phyloP scores from a whole-genome alignment of 2,329 filamentous ascomycete genomes.

The Cordyceps javanica region DNA sequence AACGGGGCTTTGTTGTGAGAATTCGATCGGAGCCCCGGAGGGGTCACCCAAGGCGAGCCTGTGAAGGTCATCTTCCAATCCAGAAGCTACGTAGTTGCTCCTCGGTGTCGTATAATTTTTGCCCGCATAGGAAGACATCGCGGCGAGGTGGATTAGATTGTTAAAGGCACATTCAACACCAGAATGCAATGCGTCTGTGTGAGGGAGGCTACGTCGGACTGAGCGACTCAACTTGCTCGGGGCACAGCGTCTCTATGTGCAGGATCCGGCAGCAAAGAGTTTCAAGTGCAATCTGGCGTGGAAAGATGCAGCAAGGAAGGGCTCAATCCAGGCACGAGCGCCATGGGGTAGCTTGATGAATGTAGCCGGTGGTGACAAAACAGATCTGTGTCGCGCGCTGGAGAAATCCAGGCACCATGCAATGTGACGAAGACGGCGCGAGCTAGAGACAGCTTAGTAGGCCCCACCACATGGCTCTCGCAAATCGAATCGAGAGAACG shows the following conservation, averaged over 20 bases:
- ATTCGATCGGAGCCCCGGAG: slow-evolving; percentile 15
- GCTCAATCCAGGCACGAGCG: background rate
- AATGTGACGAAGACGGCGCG: background rate
- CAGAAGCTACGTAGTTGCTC: slow-evolving; percentile 12
- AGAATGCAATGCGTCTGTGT: background rate
- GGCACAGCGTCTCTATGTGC: background rate
- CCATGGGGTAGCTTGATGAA: background rate
- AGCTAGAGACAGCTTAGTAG: too few relatives aligned
- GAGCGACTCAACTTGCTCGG: too few relatives aligned
- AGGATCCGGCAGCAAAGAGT: background rate
- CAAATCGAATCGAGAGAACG: too few relatives aligned
- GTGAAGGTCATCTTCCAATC: slow-evolving; percentile 52
- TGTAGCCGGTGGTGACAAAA: background rate
- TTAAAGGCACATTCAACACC: background rate
- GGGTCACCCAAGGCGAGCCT: slow-evolving; percentile 53
- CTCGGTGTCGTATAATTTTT: background rate
- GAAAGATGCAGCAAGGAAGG: background rate
- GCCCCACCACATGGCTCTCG: too few relatives aligned
- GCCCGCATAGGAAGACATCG: background rate
- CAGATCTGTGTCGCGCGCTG: background rate
- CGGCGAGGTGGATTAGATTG: background rate
- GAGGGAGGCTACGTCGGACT: too few relatives aligned
- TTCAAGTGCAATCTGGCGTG: background rate
- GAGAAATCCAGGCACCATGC: background rate
- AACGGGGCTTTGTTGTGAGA: background rate